Percentiles rank a stretch among this genome's conserved stretches.
phyloP scores from a whole-genome alignment of 768 basidiomycete species.

The Auriscalpium vulgare region DNA sequence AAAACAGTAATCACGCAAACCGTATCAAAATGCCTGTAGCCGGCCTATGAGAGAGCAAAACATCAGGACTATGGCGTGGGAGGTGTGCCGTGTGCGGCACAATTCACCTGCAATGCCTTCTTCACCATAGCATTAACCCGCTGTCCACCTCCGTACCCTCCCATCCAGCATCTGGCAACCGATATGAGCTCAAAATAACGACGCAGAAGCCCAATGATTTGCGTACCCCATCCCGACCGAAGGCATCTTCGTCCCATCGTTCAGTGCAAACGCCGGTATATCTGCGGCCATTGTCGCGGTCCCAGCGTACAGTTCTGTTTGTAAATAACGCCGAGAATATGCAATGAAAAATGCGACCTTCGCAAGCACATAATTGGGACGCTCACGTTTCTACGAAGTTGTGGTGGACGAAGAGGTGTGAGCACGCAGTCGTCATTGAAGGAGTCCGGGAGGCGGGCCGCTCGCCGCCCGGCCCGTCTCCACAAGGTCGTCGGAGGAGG shows the following conservation, averaged over 20 bases:
- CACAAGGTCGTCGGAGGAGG: too few relatives aligned
- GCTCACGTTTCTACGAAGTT: too few relatives aligned
- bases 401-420: too few relatives aligned
- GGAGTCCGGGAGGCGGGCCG: too few relatives aligned
- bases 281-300: neutral
- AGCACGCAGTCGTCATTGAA: too few relatives aligned
- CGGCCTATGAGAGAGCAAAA: neutral
- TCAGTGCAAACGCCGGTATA: slow-evolving; percentile 1
- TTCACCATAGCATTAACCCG: slow-evolving; percentile 3
- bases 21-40: slow-evolving; percentile 11
- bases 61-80: too few relatives aligned
- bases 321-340: too few relatives aligned
- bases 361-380: too few relatives aligned
- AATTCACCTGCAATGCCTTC: slow-evolving; percentile 8
- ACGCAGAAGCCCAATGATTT: neutral
- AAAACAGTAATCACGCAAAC: neutral
- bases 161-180: slow-evolving; percentile 11
- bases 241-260: slow-evolving; percentile 2
- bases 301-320: too few relatives aligned
- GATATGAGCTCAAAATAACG: neutral
- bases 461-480: too few relatives aligned
- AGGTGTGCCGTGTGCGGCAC: too few relatives aligned
- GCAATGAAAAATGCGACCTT: too few relatives aligned
- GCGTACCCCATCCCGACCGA: slow-evolving; percentile 3
- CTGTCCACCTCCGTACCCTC: slow-evolving; percentile 2